Conservation (phyloP, 495 filamentous ascomycete species). For the Durotheca rogersii region DNA sequence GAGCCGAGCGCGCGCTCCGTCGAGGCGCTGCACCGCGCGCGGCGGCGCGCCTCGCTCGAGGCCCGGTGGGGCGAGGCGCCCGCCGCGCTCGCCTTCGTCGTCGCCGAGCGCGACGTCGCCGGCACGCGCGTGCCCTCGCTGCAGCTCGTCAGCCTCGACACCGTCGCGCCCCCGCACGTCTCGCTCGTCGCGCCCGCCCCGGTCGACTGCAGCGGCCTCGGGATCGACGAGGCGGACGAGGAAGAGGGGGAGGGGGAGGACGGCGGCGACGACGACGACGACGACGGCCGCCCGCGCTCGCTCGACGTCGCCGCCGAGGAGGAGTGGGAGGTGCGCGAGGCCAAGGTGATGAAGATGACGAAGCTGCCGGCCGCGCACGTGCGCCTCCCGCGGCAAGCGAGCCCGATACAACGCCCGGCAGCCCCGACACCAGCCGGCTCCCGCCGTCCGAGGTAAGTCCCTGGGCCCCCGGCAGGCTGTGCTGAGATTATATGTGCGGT, state of each 20-base stretch:
- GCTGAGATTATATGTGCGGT: no score
- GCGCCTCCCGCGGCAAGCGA: neutral
- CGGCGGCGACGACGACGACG: no score
- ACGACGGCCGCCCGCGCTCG: neutral
- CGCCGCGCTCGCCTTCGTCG: constrained; percentile 15
- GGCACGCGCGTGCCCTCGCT: constrained; percentile 13
- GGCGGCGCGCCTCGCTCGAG: constrained; percentile 14
- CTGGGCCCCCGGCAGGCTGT: no score
- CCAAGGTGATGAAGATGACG: constrained; percentile 7
- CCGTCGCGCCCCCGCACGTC: neutral
- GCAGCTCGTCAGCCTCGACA: constrained; percentile 5
- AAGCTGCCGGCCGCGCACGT: constrained; percentile 9
- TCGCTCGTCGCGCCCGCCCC: neutral
- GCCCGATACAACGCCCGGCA: no score
- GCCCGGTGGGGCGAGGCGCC: constrained; percentile 5
- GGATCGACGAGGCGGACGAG: no score
- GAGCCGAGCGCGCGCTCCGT: constrained; percentile 20
- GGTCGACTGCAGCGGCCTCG: constrained; percentile 15
- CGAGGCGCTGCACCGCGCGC: constrained; percentile 11
- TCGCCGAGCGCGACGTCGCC: no score
- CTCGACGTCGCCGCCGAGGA: constrained; percentile 1
- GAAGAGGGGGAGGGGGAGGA: no score
- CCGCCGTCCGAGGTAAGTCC: no score
- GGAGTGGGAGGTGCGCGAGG: constrained; percentile 11
- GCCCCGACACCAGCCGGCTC: no score